phyloP scores from a whole-genome alignment of 129 eudicot genomes.

The Escallonia rubra region DNA sequence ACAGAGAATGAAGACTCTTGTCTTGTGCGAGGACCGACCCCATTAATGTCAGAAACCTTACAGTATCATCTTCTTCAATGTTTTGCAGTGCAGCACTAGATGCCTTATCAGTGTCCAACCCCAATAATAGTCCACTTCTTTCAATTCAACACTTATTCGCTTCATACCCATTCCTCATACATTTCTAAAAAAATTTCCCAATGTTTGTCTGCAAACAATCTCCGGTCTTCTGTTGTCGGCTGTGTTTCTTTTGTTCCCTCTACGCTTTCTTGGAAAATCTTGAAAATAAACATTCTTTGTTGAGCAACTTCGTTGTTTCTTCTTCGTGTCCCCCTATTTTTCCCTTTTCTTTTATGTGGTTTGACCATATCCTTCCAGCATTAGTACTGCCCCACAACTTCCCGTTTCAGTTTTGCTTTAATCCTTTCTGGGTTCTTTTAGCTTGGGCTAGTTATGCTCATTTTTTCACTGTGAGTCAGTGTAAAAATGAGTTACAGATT shows the following conservation, averaged over 20 bases:
- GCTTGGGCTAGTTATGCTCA: background rate
- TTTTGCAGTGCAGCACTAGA: constrained; percentile 2
- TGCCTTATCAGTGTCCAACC: background rate
- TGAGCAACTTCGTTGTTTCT: background rate
- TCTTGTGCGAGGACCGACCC: constrained; percentile 1
- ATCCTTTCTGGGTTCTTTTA: background rate
- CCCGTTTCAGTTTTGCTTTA: background rate
- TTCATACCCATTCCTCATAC: background rate
- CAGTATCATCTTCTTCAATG: background rate
- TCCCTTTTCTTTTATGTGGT: background rate
- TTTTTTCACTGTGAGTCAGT: too few species aligned
- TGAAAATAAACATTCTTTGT: background rate
- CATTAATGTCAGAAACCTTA: background rate
- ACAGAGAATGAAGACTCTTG: too few species aligned
- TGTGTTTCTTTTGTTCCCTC: background rate
- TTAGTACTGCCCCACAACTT: too few species aligned
- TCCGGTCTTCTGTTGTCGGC: background rate
- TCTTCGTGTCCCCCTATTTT: background rate
- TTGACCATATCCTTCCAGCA: background rate
- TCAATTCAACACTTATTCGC: background rate
- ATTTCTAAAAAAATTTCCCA: background rate
- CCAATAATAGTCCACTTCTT: background rate
- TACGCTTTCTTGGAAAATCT: background rate
- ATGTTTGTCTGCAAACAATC: background rate
- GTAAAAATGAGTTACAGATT: too few species aligned